Evolutionary conservation across 148 eudicot genomes (phyloP), one percentile per base, ranked within the genome.

Genomic region (Drosera capensis): DNA sequence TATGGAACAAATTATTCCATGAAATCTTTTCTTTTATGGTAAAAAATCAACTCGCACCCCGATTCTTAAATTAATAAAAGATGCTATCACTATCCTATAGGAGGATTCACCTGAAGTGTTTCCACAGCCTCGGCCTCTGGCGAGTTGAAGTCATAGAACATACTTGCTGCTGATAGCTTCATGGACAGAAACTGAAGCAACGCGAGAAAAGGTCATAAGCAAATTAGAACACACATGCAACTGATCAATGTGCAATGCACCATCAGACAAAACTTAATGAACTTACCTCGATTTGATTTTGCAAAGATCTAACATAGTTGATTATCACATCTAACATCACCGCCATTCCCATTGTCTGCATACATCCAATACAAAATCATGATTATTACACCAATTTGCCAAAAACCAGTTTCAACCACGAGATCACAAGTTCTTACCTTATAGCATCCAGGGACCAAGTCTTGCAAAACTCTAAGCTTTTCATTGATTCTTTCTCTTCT

Each of bases 341-440:
- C 8, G 95, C 90, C 95, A 85, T 80, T 52, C 86, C 95, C 92
- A 85, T 80, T 17, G 95, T 72, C 95, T 85, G 61, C 64, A 64
- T 30, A 46, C 41, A 2, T 42, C 41, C 24, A 37, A 21, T 23
- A 41, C 12, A 9, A 17, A 18, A 39, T 6, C 1, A 19, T 3
- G 14, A 55, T 23, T 1, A 21, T 25, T 29, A 18, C 14, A 11
- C 12, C 7, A 23, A 23, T 31, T 3, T 13, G 1, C 3, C 30
- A 11, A 2, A 9, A 22, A 20, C 19, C 2, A 26, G 7, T n/a
- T 7, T 8, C 17, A 46, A 23, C 8, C 5, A 21, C 2, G n/a
- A 42, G 23, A 23, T 25, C 17, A 26, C 43, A 44, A 17, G 24
- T 23, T 23, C 35, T 23, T 63, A 82, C 94, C 86, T 82, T 82